These are phyloP conservation scores for Didymella segeticola DNA, from an alignment of 2,329 filamentous ascomycete genomes.

Conservation along the genomic window DNA sequence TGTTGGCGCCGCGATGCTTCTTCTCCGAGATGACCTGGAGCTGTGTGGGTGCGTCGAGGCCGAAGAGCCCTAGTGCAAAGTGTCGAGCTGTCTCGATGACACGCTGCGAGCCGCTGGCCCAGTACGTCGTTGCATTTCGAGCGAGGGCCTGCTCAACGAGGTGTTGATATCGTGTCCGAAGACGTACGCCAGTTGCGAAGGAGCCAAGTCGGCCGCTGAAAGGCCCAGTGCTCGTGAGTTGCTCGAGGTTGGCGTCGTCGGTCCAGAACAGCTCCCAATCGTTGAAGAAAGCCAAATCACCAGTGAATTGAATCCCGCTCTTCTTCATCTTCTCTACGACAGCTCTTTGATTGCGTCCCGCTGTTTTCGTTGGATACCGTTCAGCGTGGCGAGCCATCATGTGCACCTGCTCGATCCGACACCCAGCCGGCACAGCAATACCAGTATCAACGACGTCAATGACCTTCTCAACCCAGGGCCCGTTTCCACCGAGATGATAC, in stretches of 20 bases:
- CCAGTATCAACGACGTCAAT: constrained; percentile 51
- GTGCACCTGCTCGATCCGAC: constrained; percentile 63
- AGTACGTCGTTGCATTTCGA: constrained; percentile 46
- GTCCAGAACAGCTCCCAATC: constrained; percentile 62
- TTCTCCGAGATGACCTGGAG: constrained; percentile 63
- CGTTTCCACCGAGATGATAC: constrained; percentile 62
- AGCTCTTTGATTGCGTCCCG: constrained; percentile 56
- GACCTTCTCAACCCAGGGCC: constrained; percentile 62
- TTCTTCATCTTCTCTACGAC: constrained; percentile 57
- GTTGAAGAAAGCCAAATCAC: constrained; percentile 62
- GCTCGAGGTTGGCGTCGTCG: constrained; percentile 55
- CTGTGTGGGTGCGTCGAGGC: constrained; percentile 54
- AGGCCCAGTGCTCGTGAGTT: constrained; percentile 62
- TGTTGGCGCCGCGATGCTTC: constrained; percentile 58
- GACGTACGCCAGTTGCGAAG: constrained; percentile 61
- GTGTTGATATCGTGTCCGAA: constrained; percentile 61
- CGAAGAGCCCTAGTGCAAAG: constrained; percentile 64
- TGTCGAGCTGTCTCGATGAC: constrained; percentile 64
- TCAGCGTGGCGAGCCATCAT: constrained; percentile 67
- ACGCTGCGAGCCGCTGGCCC: constrained; percentile 62
- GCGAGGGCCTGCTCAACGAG: constrained; percentile 46
- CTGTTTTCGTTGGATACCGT: constrained; percentile 61
- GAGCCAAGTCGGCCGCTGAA: constrained; percentile 63
- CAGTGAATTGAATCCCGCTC: constrained; percentile 52
- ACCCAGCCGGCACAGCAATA: constrained; percentile 56